These are phyloP conservation scores for Candida sp. DNA, from an alignment of 1,139 yeast genomes.

Conservation along the genomic window DNA sequence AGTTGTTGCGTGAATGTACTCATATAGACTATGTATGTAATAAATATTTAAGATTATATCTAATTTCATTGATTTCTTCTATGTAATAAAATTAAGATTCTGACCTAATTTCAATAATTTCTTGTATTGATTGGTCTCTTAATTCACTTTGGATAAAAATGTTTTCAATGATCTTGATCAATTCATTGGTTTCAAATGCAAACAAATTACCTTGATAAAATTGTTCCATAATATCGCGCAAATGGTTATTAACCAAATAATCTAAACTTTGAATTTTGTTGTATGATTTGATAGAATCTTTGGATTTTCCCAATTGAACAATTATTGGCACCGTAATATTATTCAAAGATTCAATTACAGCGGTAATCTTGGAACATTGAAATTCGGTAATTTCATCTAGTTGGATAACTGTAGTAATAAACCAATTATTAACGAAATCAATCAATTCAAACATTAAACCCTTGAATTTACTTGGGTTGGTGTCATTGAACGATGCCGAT, in stretches of 20 bases:
- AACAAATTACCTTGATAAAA: conserved; percentile 74
- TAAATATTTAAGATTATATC: too few species aligned
- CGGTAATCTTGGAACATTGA: conserved; percentile 29
- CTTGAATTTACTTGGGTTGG: conserved; percentile 27
- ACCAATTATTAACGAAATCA: conserved; percentile 28
- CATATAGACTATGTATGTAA: too few species aligned
- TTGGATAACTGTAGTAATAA: conserved; percentile 23
- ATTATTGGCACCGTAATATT: conserved; percentile 15
- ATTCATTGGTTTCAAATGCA: conserved; percentile 66
- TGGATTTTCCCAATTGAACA: conserved; percentile 12
- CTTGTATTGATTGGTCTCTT: conserved; percentile 58
- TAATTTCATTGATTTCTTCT: too few species aligned
- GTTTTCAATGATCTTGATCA: conserved; percentile 51
- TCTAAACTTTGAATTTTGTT: conserved; percentile 44
- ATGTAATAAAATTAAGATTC: not conserved
- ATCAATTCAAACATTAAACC: conserved; percentile 23
- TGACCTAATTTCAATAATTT: conserved; percentile 39
- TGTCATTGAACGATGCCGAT: conserved; percentile 7
- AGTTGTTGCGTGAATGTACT: conserved; percentile 18
- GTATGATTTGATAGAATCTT: conserved; percentile 23
- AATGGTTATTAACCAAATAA: conserved; percentile 48
- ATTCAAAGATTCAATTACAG: conserved; percentile 20
- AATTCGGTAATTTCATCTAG: conserved; percentile 35
- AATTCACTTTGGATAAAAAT: conserved; percentile 72
- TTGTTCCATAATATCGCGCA: conserved; percentile 66